Conservation (phyloP, 2,329 filamentous ascomycete genomes). For the Botryotinia calthae region DNA sequence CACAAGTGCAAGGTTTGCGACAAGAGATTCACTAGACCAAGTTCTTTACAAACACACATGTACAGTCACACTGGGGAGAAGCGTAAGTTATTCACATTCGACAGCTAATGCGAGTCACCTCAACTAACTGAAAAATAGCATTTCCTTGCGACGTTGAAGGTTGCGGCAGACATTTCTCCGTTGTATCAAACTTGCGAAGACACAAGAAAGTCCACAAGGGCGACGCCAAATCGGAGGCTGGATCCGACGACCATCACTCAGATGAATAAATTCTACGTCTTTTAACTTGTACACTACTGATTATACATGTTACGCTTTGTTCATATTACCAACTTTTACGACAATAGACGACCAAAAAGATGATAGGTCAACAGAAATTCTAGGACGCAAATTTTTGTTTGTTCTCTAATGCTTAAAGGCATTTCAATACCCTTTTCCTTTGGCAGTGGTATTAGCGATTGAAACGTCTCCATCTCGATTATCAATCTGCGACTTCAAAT, state of each 20-base stretch:
- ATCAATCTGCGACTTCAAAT: conserved; percentile 3
- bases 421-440: conserved; percentile 9
- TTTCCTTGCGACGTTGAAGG: conserved; percentile 93
- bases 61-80: conserved; percentile 98
- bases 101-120: neutral
- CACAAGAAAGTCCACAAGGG: conserved; percentile 96
- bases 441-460: neutral
- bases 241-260: conserved; percentile 58
- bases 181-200: conserved; percentile 90
- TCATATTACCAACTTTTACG: conserved; percentile 12
- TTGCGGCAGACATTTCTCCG: conserved; percentile 93
- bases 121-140: conserved; percentile 51
- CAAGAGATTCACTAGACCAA: conserved; percentile 93
- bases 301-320: conserved; percentile 2
- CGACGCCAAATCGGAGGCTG: conserved; percentile 61
- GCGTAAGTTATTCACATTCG: conserved; percentile 59
- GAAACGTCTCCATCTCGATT: neutral
- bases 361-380: neutral
- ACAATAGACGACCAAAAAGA: conserved; percentile 13
- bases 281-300: conserved; percentile 13
- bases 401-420: neutral
- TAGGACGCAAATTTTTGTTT: neutral
- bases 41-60: conserved; percentile 95
- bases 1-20: conserved; percentile 99
- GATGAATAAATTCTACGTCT: conserved; percentile 43